Conservation (phyloP, 2,329 filamentous ascomycete genomes). For the Penicillium crustosum region DNA sequence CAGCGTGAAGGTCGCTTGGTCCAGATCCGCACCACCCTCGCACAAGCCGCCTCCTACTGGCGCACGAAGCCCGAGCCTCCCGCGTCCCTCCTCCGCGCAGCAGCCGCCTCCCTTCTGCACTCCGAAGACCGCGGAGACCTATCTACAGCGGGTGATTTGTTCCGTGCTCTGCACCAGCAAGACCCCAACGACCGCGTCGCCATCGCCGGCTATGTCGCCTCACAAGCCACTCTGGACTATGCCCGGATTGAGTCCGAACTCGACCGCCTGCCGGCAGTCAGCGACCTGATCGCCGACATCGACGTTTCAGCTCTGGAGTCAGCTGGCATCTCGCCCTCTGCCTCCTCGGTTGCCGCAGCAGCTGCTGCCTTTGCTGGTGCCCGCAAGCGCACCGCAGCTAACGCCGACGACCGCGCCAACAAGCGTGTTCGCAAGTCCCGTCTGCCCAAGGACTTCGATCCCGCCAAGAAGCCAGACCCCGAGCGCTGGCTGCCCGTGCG, state of each 20-base stretch:
- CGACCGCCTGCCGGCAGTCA: conserved; percentile 40
- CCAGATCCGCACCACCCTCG: conserved; percentile 70
- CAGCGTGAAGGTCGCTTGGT: conserved; percentile 69
- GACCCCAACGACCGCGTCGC: conserved; percentile 67
- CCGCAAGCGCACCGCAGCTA: conserved; percentile 41
- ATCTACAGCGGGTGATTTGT: conserved; percentile 71
- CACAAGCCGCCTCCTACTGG: conserved; percentile 81
- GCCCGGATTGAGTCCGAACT: conserved; percentile 37
- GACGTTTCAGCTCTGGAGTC: conserved; percentile 48
- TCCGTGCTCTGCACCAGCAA: conserved; percentile 66
- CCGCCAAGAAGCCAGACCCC: conserved; percentile 77
- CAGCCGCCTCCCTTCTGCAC: conserved; percentile 77
- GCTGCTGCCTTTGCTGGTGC: conserved; percentile 36
- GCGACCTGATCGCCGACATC: conserved; percentile 45
- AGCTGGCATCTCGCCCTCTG: conserved; percentile 44
- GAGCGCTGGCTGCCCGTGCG: conserved; percentile 91
- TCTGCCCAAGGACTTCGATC: conserved; percentile 57
- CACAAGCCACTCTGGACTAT: conserved; percentile 60
- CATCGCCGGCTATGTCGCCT: conserved; percentile 81
- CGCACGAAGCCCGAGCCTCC: conserved; percentile 59
- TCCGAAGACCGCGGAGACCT: conserved; percentile 70
- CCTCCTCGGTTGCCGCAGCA: conserved; percentile 31
- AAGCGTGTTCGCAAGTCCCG: conserved; percentile 49
- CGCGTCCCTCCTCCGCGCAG: conserved; percentile 72
- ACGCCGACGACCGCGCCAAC: conserved; percentile 33